Conservation (phyloP, 306 rosid genomes). For the Citrullus amarus region DNA sequence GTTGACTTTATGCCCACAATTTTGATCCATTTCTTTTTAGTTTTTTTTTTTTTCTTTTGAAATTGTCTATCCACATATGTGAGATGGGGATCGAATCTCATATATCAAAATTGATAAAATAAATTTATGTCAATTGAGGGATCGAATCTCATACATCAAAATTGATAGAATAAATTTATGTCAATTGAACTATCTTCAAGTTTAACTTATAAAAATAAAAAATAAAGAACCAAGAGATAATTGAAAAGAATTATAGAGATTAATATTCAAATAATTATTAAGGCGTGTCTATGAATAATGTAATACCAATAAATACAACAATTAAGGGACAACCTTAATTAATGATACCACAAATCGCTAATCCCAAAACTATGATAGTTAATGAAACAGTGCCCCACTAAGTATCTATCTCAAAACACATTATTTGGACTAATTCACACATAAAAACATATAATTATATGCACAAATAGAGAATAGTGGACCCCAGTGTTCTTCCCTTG, state of each 20-base stretch:
- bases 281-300: not conserved
- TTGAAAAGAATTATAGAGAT: no score
- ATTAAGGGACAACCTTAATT: not conserved
- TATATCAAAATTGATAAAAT: no score
- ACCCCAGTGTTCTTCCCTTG: not conserved
- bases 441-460: not conserved
- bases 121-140: no score
- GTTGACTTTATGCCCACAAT: not conserved
- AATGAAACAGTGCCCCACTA: not conserved
- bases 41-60: no score
- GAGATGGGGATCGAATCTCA: no score
- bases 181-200: no score
- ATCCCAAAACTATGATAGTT: not conserved
- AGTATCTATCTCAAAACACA: not conserved
- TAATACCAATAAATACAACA: not conserved
- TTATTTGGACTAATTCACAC: not conserved
- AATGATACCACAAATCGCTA: not conserved
- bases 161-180: no score
- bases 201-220: no score
- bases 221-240: no score
- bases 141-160: no score
- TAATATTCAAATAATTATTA: not conserved
- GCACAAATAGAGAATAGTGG: not conserved
- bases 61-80: no score
- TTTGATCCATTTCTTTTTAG: not conserved